Base-by-base conservation (phyloP, 495 filamentous ascomycete genomes). In the Trichoderma asperelloides region DNA sequence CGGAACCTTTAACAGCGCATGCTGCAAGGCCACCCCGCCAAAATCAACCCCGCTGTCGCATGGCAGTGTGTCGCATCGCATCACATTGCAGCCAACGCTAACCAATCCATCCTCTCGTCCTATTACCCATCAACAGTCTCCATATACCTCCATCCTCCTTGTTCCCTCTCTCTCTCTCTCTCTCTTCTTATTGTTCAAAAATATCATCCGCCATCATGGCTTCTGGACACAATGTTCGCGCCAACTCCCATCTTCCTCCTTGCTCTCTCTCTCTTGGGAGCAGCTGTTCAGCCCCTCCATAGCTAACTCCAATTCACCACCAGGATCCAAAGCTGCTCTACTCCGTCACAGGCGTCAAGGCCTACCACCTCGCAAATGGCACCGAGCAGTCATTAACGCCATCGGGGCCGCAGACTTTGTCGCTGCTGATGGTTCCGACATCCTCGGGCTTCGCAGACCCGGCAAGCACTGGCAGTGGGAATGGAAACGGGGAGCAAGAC, bases 361-460 rank as follows among this genome's bases (percentile, higher is more conserved):
- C 93, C 65, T 96, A 88, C 76, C 91, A 96, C 74, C 84, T 97
- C 67, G 89, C 91, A 78, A 85, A 94, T 83, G 93, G 93, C 76
- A 87, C 89, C 66, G 91, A 97, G 75, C 82, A 88, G 27, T 83
- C 86, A 6, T 87, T 97, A 72, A 96, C 90, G 33, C 88, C 90
- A 15, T 90, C 91, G 2, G 92, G 92, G 8, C 87, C 92, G 30
- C 92, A 96, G 77, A 96, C 92, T 0, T 81, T 97, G 45, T 96
- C 92, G 8, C 80, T 97, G 66, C 77, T 97, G 69, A 97, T 97
- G 93, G 93, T 97, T 30, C 93, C 93, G 18, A 96, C 92, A 1
- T 86, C 85, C 23, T 88, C 91, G 21, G 81, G 87, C 18, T 88
- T 89, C 66, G 82, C 89, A 67, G 88, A 88, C 66, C 80, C 86